Evolutionary conservation across 345 rosid genomes (phyloP), one percentile per base, ranked within the genome.

Genomic region (Melaleuca quinquenervia): DNA sequence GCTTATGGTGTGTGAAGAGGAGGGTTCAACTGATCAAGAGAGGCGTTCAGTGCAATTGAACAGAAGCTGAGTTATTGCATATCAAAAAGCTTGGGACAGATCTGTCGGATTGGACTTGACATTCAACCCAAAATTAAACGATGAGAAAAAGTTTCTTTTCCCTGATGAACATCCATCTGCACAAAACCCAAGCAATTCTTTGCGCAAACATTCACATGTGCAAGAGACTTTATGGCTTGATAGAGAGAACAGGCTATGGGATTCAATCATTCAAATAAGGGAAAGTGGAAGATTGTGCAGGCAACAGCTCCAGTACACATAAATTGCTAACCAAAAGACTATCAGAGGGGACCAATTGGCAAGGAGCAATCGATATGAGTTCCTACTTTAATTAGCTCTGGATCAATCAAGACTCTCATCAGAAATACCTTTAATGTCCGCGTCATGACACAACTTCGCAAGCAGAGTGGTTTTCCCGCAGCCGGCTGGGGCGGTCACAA

Each of bases 381-480:
- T n/a, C 9, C 74, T 60, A 14, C 41, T 60, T 27, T 29, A 26
- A 26, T 26, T 60, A 32, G 76, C 16, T 3, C 36, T 60, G 53
- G 54, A 50, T 51, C 32, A 64, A 22, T 49, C 50, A 50, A 32
- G 27, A 48, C 44, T 0, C 0, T 0, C 32, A 3, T 24, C 26
- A 32, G n/a, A 7, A 16, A 53, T 85, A 82, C 87, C 84, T 85
- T 86, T 49, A 82, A 86, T 52, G 41, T 86, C 84, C 74, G n/a
- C 49, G 45, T 86, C 85, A 74, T 86, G 88, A 27, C 85, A 53
- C 11, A 86, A 74, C 56, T 83, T 83, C 50, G 36, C 52, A 32
- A 62, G 83, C 83, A 83, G 74, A 74, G 82, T 52, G 12, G 82
- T 86, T 64, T 86, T 86, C 44, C 88, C 85, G 16, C 55, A 74